Base-by-base conservation (phyloP, 495 filamentous ascomycete species). In the Polyplosphaeria fusca region DNA sequence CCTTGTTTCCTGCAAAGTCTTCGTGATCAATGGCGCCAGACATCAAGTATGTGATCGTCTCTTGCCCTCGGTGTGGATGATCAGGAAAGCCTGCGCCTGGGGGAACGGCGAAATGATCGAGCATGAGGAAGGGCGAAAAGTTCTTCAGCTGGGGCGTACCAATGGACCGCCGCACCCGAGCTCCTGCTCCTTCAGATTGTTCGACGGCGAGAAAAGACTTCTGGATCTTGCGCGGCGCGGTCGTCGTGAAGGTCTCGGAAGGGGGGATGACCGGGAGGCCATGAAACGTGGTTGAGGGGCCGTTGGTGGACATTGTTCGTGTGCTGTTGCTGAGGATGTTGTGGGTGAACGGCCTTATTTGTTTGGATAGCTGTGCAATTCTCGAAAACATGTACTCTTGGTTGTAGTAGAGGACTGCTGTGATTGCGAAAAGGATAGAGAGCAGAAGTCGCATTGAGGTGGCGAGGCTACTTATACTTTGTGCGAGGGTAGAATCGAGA, bases 51-150 rank as follows among this genome's bases (percentile, higher is more conserved):
- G 93, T 98, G 67, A 98, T 94, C 12, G 89, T 94, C 67, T 95
- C 86, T 30, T 66, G 64, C 22, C 64, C 66, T 24, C 85, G 80
- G 70, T 88, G 85, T 1, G 85, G 85, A 66, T 95, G 89, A 70
- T 95, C 89, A 0, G 89, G 89, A 70, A 95, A 95, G 4, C 92
- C 92, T 19, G 91, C 87, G 42, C 87, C 88, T 16, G 84, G 84
- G 25, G 81, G 79, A 64, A 91, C 82, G 39, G 77, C 82, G 77
- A 96, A 96, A 74, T 96, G 89, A 70, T 98, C 92, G 22, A 96
- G 87, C 92, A 98, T 96, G 13, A 98, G 79, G 77, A 98, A 98
- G 11, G 92, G 92, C 18, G 82, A 86, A 76, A 98, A 87, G 73
- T 95, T 89, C 66, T 86, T 81, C 3, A 96, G 79, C 57, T 87